Evolutionary conservation across 768 basidiomycete genomes (phyloP).

Genomic region (Tricholoma furcatifolium): DNA sequence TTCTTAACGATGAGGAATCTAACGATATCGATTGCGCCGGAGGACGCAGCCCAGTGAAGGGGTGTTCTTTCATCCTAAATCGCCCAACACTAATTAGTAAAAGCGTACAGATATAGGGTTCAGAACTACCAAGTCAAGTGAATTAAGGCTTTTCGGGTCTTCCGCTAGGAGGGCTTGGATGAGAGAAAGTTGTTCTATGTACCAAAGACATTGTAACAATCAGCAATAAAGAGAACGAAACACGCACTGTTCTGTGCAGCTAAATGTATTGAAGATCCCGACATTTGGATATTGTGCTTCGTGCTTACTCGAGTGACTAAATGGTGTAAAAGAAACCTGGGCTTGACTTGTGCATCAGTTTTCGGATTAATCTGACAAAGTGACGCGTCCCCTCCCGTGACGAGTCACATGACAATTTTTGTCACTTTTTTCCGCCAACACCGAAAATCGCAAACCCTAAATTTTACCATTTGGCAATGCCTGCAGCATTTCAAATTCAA

Average conservation of each 20-base stretch:
- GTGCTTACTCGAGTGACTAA: neutral
- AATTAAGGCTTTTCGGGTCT: slow-evolving; percentile 59
- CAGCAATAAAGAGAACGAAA: neutral
- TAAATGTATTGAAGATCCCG: slow-evolving; percentile 49
- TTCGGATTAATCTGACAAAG: neutral
- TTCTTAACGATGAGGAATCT: slow-evolving; percentile 69
- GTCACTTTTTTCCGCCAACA: neutral
- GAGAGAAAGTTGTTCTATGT: slow-evolving; percentile 67
- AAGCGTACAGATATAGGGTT: neutral
- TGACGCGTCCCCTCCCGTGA: slow-evolving; percentile 8
- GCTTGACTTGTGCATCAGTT: neutral
- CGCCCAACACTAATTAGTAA: neutral
- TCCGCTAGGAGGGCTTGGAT: slow-evolving; percentile 64
- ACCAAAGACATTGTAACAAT: neutral
- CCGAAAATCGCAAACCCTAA: neutral
- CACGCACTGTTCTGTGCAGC: slow-evolving; percentile 71
- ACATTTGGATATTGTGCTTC: slow-evolving; percentile 5
- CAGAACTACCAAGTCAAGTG: slow-evolving; percentile 55
- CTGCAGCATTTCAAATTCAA: too few relatives aligned
- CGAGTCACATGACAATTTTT: slow-evolving; percentile 5
- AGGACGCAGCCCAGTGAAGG: slow-evolving; percentile 84
- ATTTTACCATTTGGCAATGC: too few relatives aligned
- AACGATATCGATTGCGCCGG: slow-evolving; percentile 65
- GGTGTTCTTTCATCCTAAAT: slow-evolving; percentile 75
- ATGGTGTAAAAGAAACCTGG: neutral